These are phyloP conservation scores for Stachybotrys chartarum DNA, from an alignment of 2,329 filamentous ascomycete genomes.

Conservation along the genomic window DNA sequence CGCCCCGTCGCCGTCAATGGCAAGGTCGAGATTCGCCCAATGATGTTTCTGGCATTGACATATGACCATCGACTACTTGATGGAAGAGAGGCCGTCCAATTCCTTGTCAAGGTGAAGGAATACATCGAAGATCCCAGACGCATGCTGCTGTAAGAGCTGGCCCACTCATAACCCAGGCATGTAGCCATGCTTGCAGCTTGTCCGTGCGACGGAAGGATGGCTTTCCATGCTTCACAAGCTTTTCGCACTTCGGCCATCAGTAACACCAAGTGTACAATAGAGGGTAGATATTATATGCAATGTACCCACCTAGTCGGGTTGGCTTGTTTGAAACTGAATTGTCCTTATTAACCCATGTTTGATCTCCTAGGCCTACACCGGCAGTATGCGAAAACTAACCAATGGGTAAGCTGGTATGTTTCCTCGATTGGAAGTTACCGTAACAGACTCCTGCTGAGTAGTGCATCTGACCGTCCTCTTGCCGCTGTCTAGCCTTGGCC, in stretches of 20 bases:
- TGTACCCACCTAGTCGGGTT: too few relatives aligned
- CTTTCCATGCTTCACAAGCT: neutral
- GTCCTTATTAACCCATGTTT: too few relatives aligned
- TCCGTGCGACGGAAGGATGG: neutral
- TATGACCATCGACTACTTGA: conserved; percentile 96
- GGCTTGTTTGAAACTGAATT: too few relatives aligned
- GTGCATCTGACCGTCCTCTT: too few relatives aligned
- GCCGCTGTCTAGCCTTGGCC: too few relatives aligned
- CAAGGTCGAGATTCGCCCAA: conserved; percentile 92
- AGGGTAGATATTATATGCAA: neutral
- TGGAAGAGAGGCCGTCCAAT: conserved; percentile 90
- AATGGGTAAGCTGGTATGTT: too few relatives aligned
- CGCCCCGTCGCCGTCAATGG: conserved; percentile 84
- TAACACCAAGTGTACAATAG: neutral
- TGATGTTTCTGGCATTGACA: conserved; percentile 98
- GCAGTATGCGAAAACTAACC: too few relatives aligned
- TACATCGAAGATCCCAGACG: conserved; percentile 92
- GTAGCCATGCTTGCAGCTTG: neutral
- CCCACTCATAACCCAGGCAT: neutral
- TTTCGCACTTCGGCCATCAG: neutral
- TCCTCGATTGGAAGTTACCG: too few relatives aligned
- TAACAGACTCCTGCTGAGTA: too few relatives aligned
- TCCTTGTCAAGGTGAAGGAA: conserved; percentile 95
- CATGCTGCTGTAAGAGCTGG: conserved; percentile 63
- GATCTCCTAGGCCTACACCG: too few relatives aligned